Evolutionary conservation across 768 basidiomycete genomes (phyloP).

Genomic region (Termitomyces sp.): DNA sequence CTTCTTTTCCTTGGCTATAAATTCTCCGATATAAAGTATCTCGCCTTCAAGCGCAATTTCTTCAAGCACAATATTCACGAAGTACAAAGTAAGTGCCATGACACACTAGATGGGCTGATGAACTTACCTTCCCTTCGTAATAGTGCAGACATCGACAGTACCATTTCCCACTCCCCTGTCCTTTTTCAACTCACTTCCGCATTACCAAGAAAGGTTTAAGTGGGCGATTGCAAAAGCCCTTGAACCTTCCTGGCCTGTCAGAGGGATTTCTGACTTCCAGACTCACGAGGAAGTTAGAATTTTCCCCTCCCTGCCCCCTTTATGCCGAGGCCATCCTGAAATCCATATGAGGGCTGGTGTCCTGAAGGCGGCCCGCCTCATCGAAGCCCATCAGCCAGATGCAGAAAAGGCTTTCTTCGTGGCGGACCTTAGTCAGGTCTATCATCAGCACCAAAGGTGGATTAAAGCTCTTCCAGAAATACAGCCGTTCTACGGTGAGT

Average conservation of each 20-base stretch:
- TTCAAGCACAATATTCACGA: constrained; percentile 59
- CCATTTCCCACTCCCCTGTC: constrained; percentile 28
- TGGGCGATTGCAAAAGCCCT: constrained; percentile 45
- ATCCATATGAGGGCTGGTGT: constrained; percentile 72
- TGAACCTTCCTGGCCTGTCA: constrained; percentile 48
- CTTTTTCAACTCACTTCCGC: constrained; percentile 12
- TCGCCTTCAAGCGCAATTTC: too few relatives aligned
- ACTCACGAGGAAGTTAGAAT: constrained; percentile 30
- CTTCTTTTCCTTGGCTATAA: constrained; percentile 5
- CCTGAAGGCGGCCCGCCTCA: constrained; percentile 51
- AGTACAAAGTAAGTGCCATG: constrained; percentile 60
- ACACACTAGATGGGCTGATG: constrained; percentile 16
- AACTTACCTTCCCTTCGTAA: constrained; percentile 36
- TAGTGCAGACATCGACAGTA: constrained; percentile 41
- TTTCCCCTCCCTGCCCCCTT: constrained; percentile 61
- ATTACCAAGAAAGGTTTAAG: constrained; percentile 30
- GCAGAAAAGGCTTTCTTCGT: constrained; percentile 97
- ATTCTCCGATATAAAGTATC: constrained; percentile 10
- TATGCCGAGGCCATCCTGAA: constrained; percentile 67
- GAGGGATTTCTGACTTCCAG: constrained; percentile 15
- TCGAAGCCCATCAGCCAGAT: constrained; percentile 55
- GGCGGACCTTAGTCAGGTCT: constrained; percentile 86
- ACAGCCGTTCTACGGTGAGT: constrained; percentile 90
- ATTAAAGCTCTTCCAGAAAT: constrained; percentile 68
- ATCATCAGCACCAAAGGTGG: constrained; percentile 84